Percentiles rank a stretch among this genome's conserved stretches.
Conservation (phyloP, 352 stramenopile species). For the Phytophthora podocarpi region DNA sequence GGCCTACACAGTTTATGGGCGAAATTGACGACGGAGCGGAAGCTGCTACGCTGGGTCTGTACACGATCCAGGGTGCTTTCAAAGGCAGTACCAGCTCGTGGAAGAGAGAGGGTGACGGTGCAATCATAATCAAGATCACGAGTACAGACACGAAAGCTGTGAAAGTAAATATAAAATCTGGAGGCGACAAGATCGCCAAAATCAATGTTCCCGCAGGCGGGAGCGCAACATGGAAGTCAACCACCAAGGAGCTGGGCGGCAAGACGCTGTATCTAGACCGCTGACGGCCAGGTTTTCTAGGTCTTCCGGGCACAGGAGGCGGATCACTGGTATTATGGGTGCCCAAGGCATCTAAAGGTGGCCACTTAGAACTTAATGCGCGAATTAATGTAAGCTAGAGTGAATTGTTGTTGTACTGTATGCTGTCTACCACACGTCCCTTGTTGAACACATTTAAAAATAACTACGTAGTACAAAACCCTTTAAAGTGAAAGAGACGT, state of each 20-base stretch:
- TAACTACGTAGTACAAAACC: no score
- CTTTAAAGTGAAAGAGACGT: no score
- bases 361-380: no score
- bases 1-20: no score
- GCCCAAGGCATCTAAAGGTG: conserved; percentile 2
- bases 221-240: conserved; percentile 1
- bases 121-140: conserved; percentile 37
- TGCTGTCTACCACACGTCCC: no score
- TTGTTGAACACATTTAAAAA: no score
- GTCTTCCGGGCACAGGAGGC: conserved; percentile 8
- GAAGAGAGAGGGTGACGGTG: conserved; percentile 40
- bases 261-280: conserved; percentile 14
- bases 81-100: conserved; percentile 34
- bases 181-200: conserved; percentile 27
- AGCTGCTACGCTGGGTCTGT: no score
- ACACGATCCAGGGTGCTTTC: no score
- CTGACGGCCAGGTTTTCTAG: no score
- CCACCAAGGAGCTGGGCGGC: neutral
- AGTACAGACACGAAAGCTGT: conserved; percentile 17
- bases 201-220: conserved; percentile 30
- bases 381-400: no score
- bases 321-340: conserved; percentile 15
- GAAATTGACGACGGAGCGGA: conserved; percentile 45
- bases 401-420: no score
- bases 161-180: conserved; percentile 13